These are phyloP conservation scores for Senna tora DNA, from an alignment of 306 rosid species.

Conservation along the genomic window DNA sequence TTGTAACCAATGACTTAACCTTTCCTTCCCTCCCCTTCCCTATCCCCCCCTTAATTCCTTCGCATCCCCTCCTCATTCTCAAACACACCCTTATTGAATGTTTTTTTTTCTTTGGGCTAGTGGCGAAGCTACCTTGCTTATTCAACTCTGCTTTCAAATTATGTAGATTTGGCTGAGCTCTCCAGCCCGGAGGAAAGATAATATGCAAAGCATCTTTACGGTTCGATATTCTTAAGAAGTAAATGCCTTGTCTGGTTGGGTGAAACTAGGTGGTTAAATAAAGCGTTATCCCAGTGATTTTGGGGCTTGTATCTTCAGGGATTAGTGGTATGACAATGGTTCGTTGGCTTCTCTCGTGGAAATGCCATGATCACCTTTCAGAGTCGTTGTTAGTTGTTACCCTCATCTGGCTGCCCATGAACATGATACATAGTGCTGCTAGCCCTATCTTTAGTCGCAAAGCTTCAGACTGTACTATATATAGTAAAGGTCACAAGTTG, in stretches of 20 bases:
- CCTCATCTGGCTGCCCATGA: conserved; percentile 45
- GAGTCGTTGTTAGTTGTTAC: conserved; percentile 36
- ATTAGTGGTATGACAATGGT: conserved; percentile 65
- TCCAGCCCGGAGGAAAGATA: conserved; percentile 53
- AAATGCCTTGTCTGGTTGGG: conserved; percentile 75
- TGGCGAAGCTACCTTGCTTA: background rate
- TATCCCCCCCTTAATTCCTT: too few species aligned
- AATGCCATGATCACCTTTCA: conserved; percentile 49
- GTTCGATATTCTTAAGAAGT: conserved; percentile 53
- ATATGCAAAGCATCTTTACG: conserved; percentile 51
- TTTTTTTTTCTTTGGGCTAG: conserved; percentile 18
- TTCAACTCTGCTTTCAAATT: conserved; percentile 1
- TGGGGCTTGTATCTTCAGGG: conserved; percentile 56
- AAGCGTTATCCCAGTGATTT: conserved; percentile 51
- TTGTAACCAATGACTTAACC: too few species aligned
- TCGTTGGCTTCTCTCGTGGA: conserved; percentile 50
- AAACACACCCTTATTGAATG: conserved; percentile 11
- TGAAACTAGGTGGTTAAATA: conserved; percentile 64
- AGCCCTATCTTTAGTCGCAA: conserved; percentile 30
- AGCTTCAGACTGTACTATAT: conserved; percentile 50
- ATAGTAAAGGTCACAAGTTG: conserved; percentile 49
- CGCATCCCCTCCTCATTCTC: too few species aligned
- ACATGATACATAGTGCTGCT: conserved; percentile 41
- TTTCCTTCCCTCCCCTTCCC: too few species aligned
- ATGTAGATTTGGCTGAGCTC: conserved; percentile 64